Percentiles rank a stretch among this genome's conserved stretches.
Conservation (phyloP, 73 alveolate genomes). For the Paramecium tetraurelia region DNA sequence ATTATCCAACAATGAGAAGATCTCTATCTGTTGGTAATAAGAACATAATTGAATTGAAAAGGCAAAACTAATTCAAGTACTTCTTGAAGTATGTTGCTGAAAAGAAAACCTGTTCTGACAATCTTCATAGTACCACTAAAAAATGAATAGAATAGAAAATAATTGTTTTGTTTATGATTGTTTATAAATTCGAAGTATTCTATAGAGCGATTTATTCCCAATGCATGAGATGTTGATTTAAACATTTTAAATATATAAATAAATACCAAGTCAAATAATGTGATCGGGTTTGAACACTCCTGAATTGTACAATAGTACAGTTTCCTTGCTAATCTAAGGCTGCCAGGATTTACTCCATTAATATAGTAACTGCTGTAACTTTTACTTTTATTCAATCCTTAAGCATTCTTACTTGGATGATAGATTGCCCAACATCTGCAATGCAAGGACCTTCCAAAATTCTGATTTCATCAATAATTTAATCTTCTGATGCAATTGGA, state of each 20-base stretch:
- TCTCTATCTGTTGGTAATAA: neutral
- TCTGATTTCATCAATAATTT: neutral
- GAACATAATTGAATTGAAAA: neutral
- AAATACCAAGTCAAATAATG: neutral
- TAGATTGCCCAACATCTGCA: neutral
- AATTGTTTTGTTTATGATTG: neutral
- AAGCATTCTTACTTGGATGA: neutral
- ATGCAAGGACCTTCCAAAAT: conserved; percentile 20
- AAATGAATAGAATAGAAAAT: neutral
- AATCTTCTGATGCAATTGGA: neutral
- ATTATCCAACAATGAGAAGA: neutral
- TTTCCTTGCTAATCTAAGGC: conserved; percentile 6
- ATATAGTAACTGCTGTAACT: neutral
- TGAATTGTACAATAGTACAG: conserved; percentile 2
- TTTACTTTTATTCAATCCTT: neutral
- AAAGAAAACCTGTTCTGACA: neutral
- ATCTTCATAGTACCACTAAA: neutral
- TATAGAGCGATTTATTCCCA: too few relatives aligned
- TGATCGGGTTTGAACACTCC: conserved; percentile 25
- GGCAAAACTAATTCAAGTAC: neutral
- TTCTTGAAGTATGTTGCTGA: neutral
- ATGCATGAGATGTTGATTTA: neutral
- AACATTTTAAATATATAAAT: neutral
- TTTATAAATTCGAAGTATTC: neutral
- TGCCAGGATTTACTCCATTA: conserved; percentile 29